A percentile compares a stretch with the other conserved stretches of the same genome.
These are phyloP conservation scores for Allium cepa DNA, from an alignment of 106 monocot genomes.

Conservation along the genomic window DNA sequence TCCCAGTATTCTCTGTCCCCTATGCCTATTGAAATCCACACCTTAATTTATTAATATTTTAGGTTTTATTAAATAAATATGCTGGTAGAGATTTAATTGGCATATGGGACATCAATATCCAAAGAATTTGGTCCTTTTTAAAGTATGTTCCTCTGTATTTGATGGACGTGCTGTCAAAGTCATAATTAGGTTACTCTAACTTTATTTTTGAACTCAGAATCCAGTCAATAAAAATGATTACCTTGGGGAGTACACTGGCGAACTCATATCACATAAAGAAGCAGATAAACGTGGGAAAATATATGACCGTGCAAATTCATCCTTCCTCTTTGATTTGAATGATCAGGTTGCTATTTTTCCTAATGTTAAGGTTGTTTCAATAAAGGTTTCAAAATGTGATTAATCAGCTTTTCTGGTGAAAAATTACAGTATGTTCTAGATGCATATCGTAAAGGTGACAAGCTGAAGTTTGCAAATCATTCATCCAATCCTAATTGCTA, in stretches of 20 bases:
- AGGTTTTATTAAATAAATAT: neutral
- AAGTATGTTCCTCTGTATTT: no score
- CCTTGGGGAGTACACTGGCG: conserved; percentile 98
- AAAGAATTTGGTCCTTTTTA: neutral
- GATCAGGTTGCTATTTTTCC: conserved; percentile 60
- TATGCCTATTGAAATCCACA: no score
- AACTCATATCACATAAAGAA: conserved; percentile 93
- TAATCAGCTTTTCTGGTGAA: neutral
- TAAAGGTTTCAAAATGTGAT: neutral
- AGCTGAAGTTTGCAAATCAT: conserved; percentile 97
- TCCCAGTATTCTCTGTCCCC: no score
- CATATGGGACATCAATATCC: no score
- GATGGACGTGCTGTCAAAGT: no score
- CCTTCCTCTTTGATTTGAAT: conserved; percentile 97
- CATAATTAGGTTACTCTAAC: no score
- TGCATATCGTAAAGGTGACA: conserved; percentile 98
- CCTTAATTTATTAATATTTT: no score
- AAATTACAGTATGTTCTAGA: conserved; percentile 79
- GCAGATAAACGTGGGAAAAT: conserved; percentile 99
- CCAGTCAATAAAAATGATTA: conserved; percentile 96
- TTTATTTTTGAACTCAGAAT: conserved; percentile 31
- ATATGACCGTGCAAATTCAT: conserved; percentile 96
- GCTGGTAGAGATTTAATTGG: neutral
- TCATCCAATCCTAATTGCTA: conserved; percentile 92
- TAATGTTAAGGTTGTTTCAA: neutral